phyloP scores from a whole-genome alignment of 306 rosid genomes.

The Vigna unguiculata region DNA sequence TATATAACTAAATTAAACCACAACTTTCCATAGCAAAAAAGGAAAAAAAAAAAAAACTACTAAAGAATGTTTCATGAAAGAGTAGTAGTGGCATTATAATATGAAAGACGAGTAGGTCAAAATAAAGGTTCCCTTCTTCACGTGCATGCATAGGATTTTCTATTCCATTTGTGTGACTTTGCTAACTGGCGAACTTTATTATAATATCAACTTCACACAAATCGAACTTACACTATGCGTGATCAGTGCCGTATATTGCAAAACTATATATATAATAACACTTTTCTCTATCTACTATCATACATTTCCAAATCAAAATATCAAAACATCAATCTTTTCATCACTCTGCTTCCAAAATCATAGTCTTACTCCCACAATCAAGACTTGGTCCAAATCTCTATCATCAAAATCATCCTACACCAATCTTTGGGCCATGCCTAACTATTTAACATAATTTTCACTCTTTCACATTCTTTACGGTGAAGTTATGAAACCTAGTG shows the following conservation, averaged over 20 bases:
- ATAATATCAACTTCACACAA: constrained; percentile 27
- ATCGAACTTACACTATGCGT: constrained; percentile 1
- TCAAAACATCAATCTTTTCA: no score
- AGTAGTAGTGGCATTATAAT: neutral
- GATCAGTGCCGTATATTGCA: constrained; percentile 21
- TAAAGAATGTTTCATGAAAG: neutral
- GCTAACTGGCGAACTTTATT: constrained; percentile 27
- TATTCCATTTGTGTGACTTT: constrained; percentile 22
- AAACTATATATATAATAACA: constrained; percentile 11
- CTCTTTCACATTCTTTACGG: no score
- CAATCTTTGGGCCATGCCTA: neutral
- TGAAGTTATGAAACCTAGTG: no score
- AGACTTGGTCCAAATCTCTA: neutral
- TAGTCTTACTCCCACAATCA: neutral
- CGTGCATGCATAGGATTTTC: constrained; percentile 33
- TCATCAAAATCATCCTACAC: neutral
- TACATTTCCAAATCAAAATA: no score
- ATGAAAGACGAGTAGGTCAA: constrained; percentile 21
- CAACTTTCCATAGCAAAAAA: neutral
- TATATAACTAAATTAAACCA: no score
- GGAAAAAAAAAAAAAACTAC: no score
- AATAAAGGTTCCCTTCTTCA: constrained; percentile 23
- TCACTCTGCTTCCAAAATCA: no score
- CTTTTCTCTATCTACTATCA: neutral
- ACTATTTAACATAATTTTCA: no score